Conservation (phyloP, 768 basidiomycete genomes). For the Boletus eberwhitei region DNA sequence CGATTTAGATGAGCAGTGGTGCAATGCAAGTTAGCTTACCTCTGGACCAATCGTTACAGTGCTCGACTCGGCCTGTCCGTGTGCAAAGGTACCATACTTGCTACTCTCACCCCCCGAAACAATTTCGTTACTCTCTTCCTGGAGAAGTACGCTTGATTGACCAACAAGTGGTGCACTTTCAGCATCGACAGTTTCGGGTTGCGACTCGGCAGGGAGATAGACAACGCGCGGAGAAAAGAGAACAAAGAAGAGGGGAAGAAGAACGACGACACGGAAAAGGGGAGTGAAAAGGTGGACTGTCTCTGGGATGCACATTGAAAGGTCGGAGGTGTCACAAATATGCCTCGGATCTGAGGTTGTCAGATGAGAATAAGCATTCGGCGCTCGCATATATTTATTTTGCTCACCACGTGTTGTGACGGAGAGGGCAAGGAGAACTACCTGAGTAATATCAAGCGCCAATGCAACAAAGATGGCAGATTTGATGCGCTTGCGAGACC, state of each 20-base stretch:
- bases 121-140: conserved; percentile 43
- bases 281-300: conserved; percentile 55
- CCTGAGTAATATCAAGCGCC: conserved; percentile 56
- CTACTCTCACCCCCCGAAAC: conserved; percentile 34
- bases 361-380: neutral
- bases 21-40: conserved; percentile 9
- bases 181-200: conserved; percentile 14
- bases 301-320: conserved; percentile 30
- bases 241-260: conserved; percentile 56
- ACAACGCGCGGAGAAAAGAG: conserved; percentile 62
- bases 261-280: conserved; percentile 60
- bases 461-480: conserved; percentile 51
- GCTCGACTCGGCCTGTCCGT: conserved; percentile 8
- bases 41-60: neutral
- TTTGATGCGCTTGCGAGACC: conserved; percentile 60
- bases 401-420: conserved; percentile 36
- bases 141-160: conserved; percentile 52
- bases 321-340: conserved; percentile 22
- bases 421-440: conserved; percentile 48
- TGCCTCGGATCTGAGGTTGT: conserved; percentile 12
- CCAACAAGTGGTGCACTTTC: conserved; percentile 28
- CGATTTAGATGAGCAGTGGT: neutral
- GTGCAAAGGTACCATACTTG: conserved; percentile 73
- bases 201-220: conserved; percentile 42
- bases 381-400: neutral